Conservation (phyloP, 257 asterid species). For the Nicotiana attenuata region DNA sequence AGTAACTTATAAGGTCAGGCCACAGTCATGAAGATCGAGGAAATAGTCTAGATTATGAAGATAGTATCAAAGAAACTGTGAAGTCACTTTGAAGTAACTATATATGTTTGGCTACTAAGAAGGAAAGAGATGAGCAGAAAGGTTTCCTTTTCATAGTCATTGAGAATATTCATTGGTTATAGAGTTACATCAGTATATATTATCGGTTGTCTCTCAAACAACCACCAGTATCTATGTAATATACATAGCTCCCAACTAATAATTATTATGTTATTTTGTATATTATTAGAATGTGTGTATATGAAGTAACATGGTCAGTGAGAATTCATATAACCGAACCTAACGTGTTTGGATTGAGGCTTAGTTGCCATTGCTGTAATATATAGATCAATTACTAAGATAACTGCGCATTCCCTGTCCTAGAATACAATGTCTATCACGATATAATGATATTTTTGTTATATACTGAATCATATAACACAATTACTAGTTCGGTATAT, state of each 20-base stretch:
- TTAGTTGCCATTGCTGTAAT: too few relatives aligned
- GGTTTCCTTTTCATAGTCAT: background rate
- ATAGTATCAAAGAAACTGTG: background rate
- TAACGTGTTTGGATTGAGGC: too few relatives aligned
- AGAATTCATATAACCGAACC: too few relatives aligned
- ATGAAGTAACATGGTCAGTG: too few relatives aligned
- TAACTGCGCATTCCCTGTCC: background rate
- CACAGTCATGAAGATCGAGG: background rate
- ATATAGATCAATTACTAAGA: background rate
- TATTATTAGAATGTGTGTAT: too few relatives aligned
- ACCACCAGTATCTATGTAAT: background rate
- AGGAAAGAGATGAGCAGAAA: background rate
- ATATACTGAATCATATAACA: background rate
- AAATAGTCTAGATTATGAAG: background rate
- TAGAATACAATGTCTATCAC: too few relatives aligned
- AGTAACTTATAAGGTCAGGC: background rate
- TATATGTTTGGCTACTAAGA: background rate
- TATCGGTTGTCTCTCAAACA: background rate
- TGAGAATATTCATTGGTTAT: background rate
- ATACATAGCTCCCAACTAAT: too few relatives aligned
- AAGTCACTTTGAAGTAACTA: background rate
- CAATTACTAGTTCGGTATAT: background rate
- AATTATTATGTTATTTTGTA: too few relatives aligned
- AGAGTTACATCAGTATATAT: background rate
- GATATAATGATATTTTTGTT: too few relatives aligned